Evolutionary conservation across 2,329 filamentous ascomycete species (phyloP).

Genomic region (Fusarium sp.): DNA sequence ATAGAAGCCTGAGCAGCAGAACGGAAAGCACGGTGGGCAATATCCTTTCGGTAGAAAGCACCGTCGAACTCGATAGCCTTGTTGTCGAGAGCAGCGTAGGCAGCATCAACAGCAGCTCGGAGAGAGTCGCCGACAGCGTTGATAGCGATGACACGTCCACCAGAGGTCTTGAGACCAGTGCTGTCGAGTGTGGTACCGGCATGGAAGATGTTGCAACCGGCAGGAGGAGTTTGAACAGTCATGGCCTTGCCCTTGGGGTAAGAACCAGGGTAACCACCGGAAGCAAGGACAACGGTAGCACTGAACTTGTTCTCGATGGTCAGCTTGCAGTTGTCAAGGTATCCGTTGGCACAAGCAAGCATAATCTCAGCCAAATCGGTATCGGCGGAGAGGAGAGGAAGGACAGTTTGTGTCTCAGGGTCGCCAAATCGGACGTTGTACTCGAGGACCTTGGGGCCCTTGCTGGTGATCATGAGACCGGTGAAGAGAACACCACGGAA

Average conservation of each 20-base stretch:
- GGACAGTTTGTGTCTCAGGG: constrained; percentile 85
- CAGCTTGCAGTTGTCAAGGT: constrained; percentile 76
- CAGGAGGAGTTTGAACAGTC: constrained; percentile 59
- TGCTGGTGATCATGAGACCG: constrained; percentile 90
- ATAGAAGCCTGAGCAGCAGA: constrained; percentile 65
- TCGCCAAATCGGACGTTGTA: constrained; percentile 94
- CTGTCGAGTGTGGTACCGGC: constrained; percentile 81
- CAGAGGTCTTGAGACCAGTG: constrained; percentile 77
- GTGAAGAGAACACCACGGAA: constrained; percentile 85
- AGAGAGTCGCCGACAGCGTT: constrained; percentile 80
- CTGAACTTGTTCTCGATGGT: constrained; percentile 78
- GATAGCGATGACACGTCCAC: constrained; percentile 93
- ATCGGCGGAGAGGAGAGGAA: constrained; percentile 79
- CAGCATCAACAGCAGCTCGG: constrained; percentile 84
- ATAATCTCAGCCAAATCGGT: constrained; percentile 88
- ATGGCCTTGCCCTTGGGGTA: constrained; percentile 83
- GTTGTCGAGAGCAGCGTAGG: constrained; percentile 84
- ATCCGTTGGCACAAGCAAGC: constrained; percentile 82
- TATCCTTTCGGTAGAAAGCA: constrained; percentile 94
- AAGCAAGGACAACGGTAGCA: constrained; percentile 92
- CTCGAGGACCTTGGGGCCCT: constrained; percentile 83
- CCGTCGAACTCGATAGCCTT: constrained; percentile 80
- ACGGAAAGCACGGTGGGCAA: constrained; percentile 81
- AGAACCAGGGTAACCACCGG: constrained; percentile 87
- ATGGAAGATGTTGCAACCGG: constrained; percentile 82